Conservation (phyloP, 2,329 filamentous ascomycete genomes). For the Aspergillus sergii region DNA sequence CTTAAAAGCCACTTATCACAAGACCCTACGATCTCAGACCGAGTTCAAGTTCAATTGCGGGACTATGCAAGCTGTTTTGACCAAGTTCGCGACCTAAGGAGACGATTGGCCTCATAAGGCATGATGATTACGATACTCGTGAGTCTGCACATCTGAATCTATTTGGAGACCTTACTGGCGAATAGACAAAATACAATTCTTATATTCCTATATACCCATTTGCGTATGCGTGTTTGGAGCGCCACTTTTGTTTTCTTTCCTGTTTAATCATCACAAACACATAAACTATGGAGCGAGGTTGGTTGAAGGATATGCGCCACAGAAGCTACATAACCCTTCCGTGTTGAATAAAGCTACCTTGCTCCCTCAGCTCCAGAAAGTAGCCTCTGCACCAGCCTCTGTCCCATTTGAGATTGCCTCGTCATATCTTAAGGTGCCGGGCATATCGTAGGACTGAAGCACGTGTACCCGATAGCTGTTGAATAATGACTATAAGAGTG, state of each 20-base stretch:
- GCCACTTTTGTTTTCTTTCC: background rate
- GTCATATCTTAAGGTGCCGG: background rate
- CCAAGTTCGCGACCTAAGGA: slow-evolving; percentile 63
- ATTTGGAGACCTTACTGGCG: background rate
- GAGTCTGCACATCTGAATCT: background rate
- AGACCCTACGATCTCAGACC: slow-evolving; percentile 64
- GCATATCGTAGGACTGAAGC: background rate
- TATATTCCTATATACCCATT: background rate
- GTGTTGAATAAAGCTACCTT: background rate
- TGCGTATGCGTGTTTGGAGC: background rate
- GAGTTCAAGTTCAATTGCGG: slow-evolving; percentile 76
- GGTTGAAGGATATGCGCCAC: background rate
- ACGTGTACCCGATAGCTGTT: background rate
- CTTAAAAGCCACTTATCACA: slow-evolving; percentile 65
- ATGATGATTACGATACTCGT: background rate
- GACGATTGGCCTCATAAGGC: slow-evolving; percentile 38
- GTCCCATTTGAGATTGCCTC: background rate
- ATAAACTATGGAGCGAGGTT: background rate
- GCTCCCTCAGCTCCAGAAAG: background rate
- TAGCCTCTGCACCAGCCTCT: background rate
- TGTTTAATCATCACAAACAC: background rate
- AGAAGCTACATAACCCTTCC: background rate
- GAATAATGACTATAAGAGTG: background rate
- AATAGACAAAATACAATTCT: background rate
- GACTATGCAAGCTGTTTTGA: slow-evolving; percentile 90